Conservation (phyloP, 441 rosid genomes). For the Francoa sonchifolia region DNA sequence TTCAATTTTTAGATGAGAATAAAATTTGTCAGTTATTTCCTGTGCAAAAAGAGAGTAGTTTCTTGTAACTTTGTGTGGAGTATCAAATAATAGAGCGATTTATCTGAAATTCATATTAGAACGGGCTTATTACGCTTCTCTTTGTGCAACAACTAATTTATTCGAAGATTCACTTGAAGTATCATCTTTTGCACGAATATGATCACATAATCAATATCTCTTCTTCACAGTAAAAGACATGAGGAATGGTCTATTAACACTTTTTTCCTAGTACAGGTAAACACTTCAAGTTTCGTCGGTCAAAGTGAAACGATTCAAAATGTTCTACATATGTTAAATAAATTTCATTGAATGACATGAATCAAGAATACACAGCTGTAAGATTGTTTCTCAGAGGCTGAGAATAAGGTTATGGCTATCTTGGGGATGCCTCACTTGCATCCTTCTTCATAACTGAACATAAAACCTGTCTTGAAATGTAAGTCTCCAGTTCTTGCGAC, state of each 20-base stretch:
- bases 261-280: too few species aligned
- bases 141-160: background rate
- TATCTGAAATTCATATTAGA: slow-evolving; percentile 26
- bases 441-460: slow-evolving; percentile 69
- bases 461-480: slow-evolving; percentile 75
- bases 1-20: slow-evolving; percentile 20
- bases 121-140: slow-evolving; percentile 19
- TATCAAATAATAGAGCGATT: slow-evolving; percentile 51
- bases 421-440: slow-evolving; percentile 58
- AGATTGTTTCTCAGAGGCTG: slow-evolving; percentile 53
- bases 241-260: background rate
- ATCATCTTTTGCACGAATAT: too few species aligned
- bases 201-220: background rate
- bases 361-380: slow-evolving; percentile 17
- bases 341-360: background rate
- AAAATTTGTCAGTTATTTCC: slow-evolving; percentile 31
- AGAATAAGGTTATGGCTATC: slow-evolving; percentile 26
- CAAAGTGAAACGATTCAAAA: too few species aligned
- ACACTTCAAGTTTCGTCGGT: too few species aligned
- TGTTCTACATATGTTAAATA: background rate
- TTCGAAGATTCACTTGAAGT: too few species aligned
- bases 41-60: slow-evolving; percentile 28
- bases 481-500: slow-evolving; percentile 76
- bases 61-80: slow-evolving; percentile 71
- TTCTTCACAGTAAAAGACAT: background rate